Evolutionary conservation across 371 early-diverging fungal species (phyloP).

Genomic region (Saksenaea vasiformis): DNA sequence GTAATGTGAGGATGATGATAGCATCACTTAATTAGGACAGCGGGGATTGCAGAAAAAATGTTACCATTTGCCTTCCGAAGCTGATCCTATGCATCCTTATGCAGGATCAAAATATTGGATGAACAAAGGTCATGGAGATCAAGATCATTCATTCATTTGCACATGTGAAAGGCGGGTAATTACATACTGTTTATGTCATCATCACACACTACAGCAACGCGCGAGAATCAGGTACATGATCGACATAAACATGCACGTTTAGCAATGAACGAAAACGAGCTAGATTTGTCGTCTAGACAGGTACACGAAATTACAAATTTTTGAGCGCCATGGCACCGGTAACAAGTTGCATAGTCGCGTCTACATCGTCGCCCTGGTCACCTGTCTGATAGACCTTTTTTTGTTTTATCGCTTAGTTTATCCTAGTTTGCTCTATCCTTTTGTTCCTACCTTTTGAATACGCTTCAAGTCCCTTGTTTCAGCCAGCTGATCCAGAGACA

Average conservation of each 20-base stretch:
- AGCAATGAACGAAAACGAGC: not conserved
- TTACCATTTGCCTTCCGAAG: too few relatives aligned
- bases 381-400: constrained; percentile 36
- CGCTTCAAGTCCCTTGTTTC: constrained; percentile 24
- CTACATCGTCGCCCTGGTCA: constrained; percentile 14
- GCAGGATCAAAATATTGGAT: too few relatives aligned
- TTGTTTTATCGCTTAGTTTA: not conserved
- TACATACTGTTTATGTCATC: not conserved
- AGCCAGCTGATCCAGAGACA: constrained; percentile 29
- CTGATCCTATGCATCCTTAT: too few relatives aligned
- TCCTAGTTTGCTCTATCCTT: not conserved
- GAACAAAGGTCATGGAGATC: not conserved
- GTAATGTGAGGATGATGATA: not conserved
- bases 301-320: constrained; percentile 18
- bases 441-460: constrained; percentile 38
- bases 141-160: not conserved
- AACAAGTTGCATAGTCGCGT: constrained; percentile 28
- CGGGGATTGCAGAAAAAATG: too few relatives aligned
- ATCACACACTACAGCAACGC: not conserved
- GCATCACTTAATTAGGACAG: too few relatives aligned
- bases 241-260: not conserved
- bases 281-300: not conserved
- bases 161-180: constrained; percentile 1
- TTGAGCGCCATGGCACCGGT: constrained; percentile 45
- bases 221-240: constrained; percentile 8